phyloP scores from a whole-genome alignment of 179 eudicot genomes.

The Pouteria campechiana region DNA sequence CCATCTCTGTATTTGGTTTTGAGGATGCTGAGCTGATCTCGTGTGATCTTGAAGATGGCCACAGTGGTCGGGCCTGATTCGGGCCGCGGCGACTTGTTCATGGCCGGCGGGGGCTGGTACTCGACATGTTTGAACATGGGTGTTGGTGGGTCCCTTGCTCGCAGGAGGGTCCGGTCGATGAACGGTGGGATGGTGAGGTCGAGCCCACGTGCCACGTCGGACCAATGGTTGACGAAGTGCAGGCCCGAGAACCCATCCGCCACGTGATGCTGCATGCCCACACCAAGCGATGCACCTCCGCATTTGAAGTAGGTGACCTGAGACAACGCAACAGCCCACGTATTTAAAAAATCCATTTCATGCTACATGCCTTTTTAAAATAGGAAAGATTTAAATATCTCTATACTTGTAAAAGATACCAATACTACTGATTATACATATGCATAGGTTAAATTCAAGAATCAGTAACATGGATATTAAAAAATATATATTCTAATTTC shows the following conservation, averaged over 20 bases:
- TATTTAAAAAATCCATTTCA: too few species aligned
- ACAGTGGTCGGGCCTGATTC: slow-evolving; percentile 13
- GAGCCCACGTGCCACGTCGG: slow-evolving; percentile 64
- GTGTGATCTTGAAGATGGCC: slow-evolving; percentile 36
- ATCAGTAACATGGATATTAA: background rate
- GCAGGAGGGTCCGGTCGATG: slow-evolving; percentile 45
- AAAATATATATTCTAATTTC: too few species aligned
- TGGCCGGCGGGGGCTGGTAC: slow-evolving; percentile 46
- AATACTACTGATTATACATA: too few species aligned
- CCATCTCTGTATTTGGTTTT: slow-evolving; percentile 38
- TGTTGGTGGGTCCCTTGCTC: slow-evolving; percentile 50
- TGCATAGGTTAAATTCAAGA: background rate
- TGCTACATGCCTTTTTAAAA: too few species aligned
- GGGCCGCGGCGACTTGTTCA: slow-evolving; percentile 15
- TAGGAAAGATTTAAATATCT: too few species aligned
- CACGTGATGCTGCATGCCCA: slow-evolving; percentile 52
- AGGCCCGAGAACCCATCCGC: slow-evolving; percentile 47
- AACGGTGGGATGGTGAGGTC: slow-evolving; percentile 43
- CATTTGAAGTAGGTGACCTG: slow-evolving; percentile 65
- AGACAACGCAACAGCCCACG: too few species aligned
- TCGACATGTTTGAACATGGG: slow-evolving; percentile 53
- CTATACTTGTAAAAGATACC: too few species aligned
- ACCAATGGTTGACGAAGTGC: slow-evolving; percentile 55
- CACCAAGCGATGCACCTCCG: slow-evolving; percentile 59
- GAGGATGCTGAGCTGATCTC: slow-evolving; percentile 26